A percentile compares a stretch with the other conserved stretches of the same genome.
These are phyloP conservation scores for Talaromyces pinophilus DNA, from an alignment of 2,329 filamentous ascomycete species.

Conservation along the genomic window DNA sequence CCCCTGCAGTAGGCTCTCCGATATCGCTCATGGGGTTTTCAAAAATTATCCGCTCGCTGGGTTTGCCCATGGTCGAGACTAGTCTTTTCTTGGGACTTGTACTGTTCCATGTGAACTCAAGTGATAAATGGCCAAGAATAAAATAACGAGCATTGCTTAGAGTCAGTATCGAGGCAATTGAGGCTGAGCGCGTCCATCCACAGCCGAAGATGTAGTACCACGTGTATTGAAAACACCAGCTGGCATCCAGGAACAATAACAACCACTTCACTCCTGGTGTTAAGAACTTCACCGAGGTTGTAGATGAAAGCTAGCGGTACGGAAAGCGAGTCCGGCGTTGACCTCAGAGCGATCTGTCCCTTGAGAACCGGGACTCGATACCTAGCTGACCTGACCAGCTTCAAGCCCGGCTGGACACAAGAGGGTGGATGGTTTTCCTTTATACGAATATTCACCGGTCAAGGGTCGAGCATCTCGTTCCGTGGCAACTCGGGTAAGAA, in stretches of 20 bases:
- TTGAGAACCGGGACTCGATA: background rate
- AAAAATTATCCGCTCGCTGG: background rate
- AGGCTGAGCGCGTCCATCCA: background rate
- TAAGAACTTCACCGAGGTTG: background rate
- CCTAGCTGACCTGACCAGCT: background rate
- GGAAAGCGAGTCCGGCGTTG: background rate
- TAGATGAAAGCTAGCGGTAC: background rate
- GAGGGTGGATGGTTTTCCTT: background rate
- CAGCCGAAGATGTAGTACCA: background rate
- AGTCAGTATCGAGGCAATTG: background rate
- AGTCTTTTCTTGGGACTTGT: background rate
- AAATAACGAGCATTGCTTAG: background rate
- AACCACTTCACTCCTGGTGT: background rate
- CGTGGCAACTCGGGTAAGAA: background rate
- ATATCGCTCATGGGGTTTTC: background rate
- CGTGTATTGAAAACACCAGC: background rate
- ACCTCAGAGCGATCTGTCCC: background rate
- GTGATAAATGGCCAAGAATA: background rate
- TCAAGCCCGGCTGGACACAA: background rate
- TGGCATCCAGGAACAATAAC: background rate
- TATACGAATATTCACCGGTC: background rate
- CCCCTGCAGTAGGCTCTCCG: constrained; percentile 10
- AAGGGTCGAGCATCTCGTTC: background rate
- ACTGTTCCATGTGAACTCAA: background rate
- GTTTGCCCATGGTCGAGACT: background rate